A percentile compares a stretch with the other conserved stretches of the same genome.
phyloP scores from a whole-genome alignment of 345 rosid species.

The Populus tremula region DNA sequence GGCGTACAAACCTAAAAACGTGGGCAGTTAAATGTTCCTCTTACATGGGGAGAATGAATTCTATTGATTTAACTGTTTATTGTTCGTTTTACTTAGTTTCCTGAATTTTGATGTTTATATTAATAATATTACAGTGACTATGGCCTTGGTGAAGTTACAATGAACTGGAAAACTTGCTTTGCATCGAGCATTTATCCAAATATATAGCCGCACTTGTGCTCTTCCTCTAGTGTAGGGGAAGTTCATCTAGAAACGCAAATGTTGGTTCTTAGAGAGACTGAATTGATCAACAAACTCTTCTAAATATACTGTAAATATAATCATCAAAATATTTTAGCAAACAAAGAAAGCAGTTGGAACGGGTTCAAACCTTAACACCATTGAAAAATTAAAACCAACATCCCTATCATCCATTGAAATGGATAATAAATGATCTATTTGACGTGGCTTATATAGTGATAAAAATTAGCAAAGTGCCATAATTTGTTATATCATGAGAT shows the following conservation, averaged over 20 bases:
- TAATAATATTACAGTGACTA: no score
- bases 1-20: constrained; percentile 48
- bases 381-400: not conserved
- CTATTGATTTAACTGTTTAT: no score
- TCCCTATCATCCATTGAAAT: not conserved
- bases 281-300: not conserved
- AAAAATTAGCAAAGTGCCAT: not conserved
- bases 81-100: no score
- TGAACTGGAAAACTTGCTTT: not conserved
- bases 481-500: no score
- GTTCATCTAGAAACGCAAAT: no score
- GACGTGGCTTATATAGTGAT: not conserved
- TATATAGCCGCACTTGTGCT: not conserved
- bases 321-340: not conserved
- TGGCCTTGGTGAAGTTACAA: not conserved
- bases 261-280: not conserved
- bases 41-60: no score
- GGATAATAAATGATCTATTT: not conserved
- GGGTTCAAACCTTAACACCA: not conserved
- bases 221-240: not conserved
- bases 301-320: not conserved
- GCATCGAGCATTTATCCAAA: not conserved
- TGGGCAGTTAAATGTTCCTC: not conserved
- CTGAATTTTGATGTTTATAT: no score
- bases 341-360: not conserved